These are phyloP conservation scores for Fusarium acutatum DNA, from an alignment of 2,329 filamentous ascomycete genomes.

Conservation along the genomic window DNA sequence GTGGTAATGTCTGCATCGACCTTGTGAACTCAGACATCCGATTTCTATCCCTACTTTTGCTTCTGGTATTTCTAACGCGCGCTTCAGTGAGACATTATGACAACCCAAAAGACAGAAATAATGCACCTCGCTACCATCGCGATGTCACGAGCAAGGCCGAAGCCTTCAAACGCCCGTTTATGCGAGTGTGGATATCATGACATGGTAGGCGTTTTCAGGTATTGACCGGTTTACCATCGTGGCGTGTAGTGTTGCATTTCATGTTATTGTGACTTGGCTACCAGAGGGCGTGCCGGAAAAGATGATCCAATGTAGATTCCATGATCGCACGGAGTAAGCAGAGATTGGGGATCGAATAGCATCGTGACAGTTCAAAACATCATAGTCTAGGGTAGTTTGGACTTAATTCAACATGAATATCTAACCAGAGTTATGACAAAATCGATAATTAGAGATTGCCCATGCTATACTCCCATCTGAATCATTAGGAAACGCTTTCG, in stretches of 20 bases:
- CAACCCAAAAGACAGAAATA: background rate
- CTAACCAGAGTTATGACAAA: background rate
- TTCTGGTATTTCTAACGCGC: background rate
- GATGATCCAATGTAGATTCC: background rate
- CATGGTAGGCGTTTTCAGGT: background rate
- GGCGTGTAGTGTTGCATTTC: conserved; percentile 5
- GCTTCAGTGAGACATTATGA: conserved; percentile 4
- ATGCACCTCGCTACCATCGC: background rate
- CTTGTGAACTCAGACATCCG: background rate
- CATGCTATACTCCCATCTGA: background rate
- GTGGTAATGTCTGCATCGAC: background rate
- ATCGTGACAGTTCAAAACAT: background rate
- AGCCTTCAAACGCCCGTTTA: background rate
- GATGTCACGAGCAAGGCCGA: background rate
- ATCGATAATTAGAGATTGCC: background rate
- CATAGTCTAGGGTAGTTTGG: conserved; percentile 8
- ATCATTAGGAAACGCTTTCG: background rate
- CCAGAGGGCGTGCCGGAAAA: background rate
- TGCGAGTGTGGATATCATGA: background rate
- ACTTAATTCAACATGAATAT: no score
- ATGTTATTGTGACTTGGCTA: background rate
- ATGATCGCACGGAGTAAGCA: background rate
- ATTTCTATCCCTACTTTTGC: background rate
- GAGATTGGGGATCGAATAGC: background rate
- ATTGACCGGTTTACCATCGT: background rate